phyloP scores from a whole-genome alignment of 495 filamentous ascomycete species.

The Achaetomiella virescens region DNA sequence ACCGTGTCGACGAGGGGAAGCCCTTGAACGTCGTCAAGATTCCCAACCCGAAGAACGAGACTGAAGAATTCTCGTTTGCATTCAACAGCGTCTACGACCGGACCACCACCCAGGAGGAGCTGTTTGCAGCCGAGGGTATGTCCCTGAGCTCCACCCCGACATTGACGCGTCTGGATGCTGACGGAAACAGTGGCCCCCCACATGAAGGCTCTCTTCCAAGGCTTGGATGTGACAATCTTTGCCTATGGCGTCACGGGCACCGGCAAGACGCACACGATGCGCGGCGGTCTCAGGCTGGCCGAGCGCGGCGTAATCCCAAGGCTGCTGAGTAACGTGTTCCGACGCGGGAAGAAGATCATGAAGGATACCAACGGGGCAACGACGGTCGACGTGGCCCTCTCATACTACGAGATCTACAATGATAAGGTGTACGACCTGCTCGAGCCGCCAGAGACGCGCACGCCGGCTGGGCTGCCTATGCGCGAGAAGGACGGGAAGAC shows the following conservation, averaged over 20 bases:
- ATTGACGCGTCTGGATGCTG: background rate
- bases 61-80: conserved; percentile 85
- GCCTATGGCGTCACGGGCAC: conserved; percentile 95
- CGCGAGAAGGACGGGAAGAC: conserved; percentile 88
- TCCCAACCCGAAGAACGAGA: conserved; percentile 88
- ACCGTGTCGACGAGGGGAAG: conserved; percentile 50
- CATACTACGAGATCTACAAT: conserved; percentile 99
- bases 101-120: conserved; percentile 67
- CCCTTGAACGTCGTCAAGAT: conserved; percentile 69
- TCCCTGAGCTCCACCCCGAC: background rate
- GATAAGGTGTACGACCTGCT: conserved; percentile 93
- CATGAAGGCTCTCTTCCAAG: conserved; percentile 87
- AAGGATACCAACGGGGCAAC: conserved; percentile 76
- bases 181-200: conserved; percentile 46
- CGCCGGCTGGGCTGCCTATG: conserved; percentile 73
- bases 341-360: conserved; percentile 75
- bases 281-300: conserved; percentile 80
- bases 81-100: conserved; percentile 92
- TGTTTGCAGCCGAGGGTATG: conserved; percentile 85
- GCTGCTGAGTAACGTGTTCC: conserved; percentile 79
- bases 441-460: conserved; percentile 84
- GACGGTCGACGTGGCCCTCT: conserved; percentile 69
- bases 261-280: conserved; percentile 98
- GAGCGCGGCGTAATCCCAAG: conserved; percentile 90
- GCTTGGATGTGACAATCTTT: conserved; percentile 89